Evolutionary conservation across 2,329 filamentous ascomycete species (phyloP).

Genomic region (Celoporthe dispersa): DNA sequence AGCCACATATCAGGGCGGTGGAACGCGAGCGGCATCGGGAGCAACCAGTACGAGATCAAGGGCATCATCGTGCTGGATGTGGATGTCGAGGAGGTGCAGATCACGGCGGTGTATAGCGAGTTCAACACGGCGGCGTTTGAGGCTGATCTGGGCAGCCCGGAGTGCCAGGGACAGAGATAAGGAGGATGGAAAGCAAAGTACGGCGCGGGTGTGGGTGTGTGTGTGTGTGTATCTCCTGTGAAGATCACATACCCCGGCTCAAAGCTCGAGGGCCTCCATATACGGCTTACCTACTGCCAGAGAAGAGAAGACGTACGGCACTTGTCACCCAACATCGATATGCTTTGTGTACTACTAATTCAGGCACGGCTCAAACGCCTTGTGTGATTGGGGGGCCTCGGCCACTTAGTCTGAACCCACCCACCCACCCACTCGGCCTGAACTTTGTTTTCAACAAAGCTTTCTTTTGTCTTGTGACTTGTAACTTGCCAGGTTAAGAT

Average conservation of each 20-base stretch:
- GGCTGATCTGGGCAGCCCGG: slow-evolving; percentile 18
- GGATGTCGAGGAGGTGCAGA: slow-evolving; percentile 19
- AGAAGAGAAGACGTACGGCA: no score
- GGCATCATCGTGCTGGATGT: slow-evolving; percentile 26
- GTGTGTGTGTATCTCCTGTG: no score
- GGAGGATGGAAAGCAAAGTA: background rate
- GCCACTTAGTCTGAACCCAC: background rate
- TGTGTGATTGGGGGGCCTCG: background rate
- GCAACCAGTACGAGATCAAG: slow-evolving; percentile 21
- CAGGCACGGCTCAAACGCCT: no score
- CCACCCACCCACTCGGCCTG: background rate
- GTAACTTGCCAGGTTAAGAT: background rate
- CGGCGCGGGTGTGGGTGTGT: no score
- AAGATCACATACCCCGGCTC: no score
- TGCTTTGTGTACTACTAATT: no score
- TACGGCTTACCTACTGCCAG: no score
- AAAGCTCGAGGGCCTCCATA: no score
- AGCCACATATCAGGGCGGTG: slow-evolving; percentile 14
- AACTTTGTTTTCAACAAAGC: background rate
- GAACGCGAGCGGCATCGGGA: slow-evolving; percentile 27
- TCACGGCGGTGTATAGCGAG: slow-evolving; percentile 27
- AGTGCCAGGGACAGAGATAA: background rate
- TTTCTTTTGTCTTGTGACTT: background rate
- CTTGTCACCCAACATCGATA: no score
- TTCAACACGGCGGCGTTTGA: slow-evolving; percentile 29